Conservation (phyloP, 1,284 basidiomycete genomes). For the Lentinula novae-zelandiae region DNA sequence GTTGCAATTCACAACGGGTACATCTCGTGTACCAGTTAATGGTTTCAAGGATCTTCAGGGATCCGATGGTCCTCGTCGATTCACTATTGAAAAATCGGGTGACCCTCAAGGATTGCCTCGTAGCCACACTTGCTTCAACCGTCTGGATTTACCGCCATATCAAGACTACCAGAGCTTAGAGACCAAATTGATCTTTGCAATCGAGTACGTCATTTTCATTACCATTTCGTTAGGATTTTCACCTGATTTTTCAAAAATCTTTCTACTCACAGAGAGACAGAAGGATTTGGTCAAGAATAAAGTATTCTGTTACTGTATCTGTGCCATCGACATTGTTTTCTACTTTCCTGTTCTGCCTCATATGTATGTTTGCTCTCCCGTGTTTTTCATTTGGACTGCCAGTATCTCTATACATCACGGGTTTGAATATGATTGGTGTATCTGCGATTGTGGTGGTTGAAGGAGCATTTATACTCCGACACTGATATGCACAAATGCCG, state of each 20-base stretch:
- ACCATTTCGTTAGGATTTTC: slow-evolving; percentile 3
- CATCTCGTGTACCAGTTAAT: slow-evolving; percentile 95
- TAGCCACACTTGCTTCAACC: slow-evolving; percentile 90
- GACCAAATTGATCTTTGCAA: slow-evolving; percentile 85
- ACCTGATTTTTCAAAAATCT: neutral
- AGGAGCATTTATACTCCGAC: neutral
- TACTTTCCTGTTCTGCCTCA: neutral
- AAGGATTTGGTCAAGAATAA: slow-evolving; percentile 55
- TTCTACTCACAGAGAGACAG: slow-evolving; percentile 46
- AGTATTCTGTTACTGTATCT: neutral
- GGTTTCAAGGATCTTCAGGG: slow-evolving; percentile 99
- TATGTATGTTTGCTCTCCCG: neutral
- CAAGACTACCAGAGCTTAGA: slow-evolving; percentile 87
- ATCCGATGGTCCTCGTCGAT: slow-evolving; percentile 91
- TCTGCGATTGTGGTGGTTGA: too few species aligned
- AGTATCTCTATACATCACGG: slow-evolving; percentile 3
- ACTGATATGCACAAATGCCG: too few species aligned
- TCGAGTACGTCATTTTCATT: slow-evolving; percentile 59
- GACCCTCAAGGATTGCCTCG: slow-evolving; percentile 88
- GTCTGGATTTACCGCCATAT: slow-evolving; percentile 90
- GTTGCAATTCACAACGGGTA: slow-evolving; percentile 96
- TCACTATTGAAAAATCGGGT: slow-evolving; percentile 96
- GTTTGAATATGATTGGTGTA: neutral
- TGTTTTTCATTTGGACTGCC: neutral
- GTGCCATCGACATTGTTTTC: neutral